Base-by-base conservation (phyloP, 2,329 filamentous ascomycete genomes). In the Microsporum ferrugineum region DNA sequence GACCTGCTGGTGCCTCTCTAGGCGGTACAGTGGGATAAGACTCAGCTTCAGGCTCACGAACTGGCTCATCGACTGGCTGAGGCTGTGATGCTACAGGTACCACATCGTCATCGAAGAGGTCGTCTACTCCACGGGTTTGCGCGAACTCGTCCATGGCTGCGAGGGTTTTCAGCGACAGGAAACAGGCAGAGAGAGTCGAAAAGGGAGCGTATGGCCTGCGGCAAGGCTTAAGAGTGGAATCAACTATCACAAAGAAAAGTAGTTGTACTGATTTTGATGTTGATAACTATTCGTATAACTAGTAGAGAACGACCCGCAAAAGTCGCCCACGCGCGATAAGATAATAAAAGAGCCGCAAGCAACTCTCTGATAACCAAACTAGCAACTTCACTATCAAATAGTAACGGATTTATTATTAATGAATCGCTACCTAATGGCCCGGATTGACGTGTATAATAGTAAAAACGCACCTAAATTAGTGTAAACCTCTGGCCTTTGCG, bases 31-130 rank as follows among this genome's bases (percentile, higher is more conserved):
- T 23, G 10, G 23, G 27, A 7, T 47, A 39, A 5, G 29, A 33
- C 17, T 33, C 43, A 8, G 58, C 5, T 14, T 49, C 58, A 41
- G 43, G 51, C 6, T 27, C 36, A 10, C 8, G 23, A 2, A 31
- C 59, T 58, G 43, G 29, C 4, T 43, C 47, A 36, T 36, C 23
- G 23, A 45, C 39, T 39, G 49, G 33, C 58, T 61, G 49, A 14
- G 71, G 68, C 17, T 73, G 70, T 14, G 69, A 66, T 2, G 72
- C 65, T 33, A 79, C 70, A 2, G 78, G 78, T 33, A 78, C 73
- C 58, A 79, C 78, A 64, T 80, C 78, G 65, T 80, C 78, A 64
- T 79, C 77, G 63, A 80, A 80, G 5, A 80, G 69, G 66, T 79
- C 77, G 63, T 80, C 77, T n/a, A 73, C 75, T 29, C 75, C 77